phyloP scores from a whole-genome alignment of 73 alveolate species.

The Paramecium bursaria region DNA sequence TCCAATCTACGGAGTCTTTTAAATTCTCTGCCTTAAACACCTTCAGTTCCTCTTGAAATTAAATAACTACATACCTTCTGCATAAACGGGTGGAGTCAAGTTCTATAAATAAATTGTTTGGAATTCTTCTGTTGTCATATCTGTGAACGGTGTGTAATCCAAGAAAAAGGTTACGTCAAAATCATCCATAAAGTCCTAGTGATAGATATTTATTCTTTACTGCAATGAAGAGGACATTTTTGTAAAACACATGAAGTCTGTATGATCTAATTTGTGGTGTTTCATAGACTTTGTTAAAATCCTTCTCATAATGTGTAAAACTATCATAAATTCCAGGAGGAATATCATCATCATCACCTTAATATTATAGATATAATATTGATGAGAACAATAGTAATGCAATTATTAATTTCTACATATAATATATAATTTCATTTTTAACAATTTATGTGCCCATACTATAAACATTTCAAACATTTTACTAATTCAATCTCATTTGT shows the following conservation, averaged over 20 bases:
- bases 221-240: too few relatives aligned
- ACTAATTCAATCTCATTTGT: neutral
- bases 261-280: neutral
- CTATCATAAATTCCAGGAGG: neutral
- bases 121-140: neutral
- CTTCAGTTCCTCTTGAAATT: too few relatives aligned
- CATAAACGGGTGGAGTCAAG: too few relatives aligned
- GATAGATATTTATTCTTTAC: neutral
- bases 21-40: too few relatives aligned
- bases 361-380: too few relatives aligned
- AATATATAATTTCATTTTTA: too few relatives aligned
- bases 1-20: slow-evolving; percentile 73
- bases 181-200: neutral
- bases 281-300: neutral
- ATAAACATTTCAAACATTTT: neutral
- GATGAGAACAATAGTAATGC: too few relatives aligned
- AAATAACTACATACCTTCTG: too few relatives aligned
- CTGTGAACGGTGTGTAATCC: neutral
- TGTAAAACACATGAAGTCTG: neutral
- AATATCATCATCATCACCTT: neutral
- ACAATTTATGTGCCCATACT: neutral
- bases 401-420: too few relatives aligned
- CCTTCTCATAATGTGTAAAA: neutral
- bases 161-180: neutral
- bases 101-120: too few relatives aligned